Evolutionary conservation across 257 asterid species (phyloP).

Genomic region (Capsicum chinense): DNA sequence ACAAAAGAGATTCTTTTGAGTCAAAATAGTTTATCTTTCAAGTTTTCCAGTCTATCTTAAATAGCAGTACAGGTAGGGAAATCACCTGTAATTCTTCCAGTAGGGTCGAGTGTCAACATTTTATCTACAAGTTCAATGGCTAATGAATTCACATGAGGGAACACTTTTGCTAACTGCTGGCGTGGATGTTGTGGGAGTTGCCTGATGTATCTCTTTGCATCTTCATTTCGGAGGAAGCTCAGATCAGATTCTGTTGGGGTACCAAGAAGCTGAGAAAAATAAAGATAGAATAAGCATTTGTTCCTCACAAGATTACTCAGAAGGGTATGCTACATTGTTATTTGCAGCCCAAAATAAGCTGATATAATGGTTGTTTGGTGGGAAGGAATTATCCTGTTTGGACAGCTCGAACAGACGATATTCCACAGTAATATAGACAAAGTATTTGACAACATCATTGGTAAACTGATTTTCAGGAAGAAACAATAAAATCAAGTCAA

Average conservation of each 20-base stretch:
- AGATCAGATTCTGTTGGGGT: conserved; percentile 89
- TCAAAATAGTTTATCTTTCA: not conserved
- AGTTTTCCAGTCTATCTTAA: not conserved
- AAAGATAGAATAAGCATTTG: conserved; percentile 24
- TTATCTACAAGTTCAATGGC: conserved; percentile 90
- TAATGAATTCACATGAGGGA: conserved; percentile 82
- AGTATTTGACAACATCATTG: not conserved
- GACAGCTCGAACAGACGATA: not conserved
- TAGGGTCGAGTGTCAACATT: conserved; percentile 84
- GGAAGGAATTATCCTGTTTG: not conserved
- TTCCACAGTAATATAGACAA: not conserved
- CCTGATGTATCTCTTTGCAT: conserved; percentile 78
- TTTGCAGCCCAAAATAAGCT: not conserved
- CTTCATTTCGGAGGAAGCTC: conserved; percentile 68
- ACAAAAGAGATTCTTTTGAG: not conserved
- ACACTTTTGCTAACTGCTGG: conserved; percentile 64
- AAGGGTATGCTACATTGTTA: not conserved
- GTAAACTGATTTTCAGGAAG: not conserved
- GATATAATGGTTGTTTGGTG: not conserved
- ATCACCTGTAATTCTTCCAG: conserved; percentile 85
- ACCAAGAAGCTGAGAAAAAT: conserved; percentile 72
- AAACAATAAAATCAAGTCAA: not conserved
- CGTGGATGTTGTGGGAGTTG: conserved; percentile 87
- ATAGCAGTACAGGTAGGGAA: conserved; percentile 6
- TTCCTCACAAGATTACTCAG: not conserved